phyloP scores from a whole-genome alignment of 108 stramenopile species.

The Stephanodiscus triporus region DNA sequence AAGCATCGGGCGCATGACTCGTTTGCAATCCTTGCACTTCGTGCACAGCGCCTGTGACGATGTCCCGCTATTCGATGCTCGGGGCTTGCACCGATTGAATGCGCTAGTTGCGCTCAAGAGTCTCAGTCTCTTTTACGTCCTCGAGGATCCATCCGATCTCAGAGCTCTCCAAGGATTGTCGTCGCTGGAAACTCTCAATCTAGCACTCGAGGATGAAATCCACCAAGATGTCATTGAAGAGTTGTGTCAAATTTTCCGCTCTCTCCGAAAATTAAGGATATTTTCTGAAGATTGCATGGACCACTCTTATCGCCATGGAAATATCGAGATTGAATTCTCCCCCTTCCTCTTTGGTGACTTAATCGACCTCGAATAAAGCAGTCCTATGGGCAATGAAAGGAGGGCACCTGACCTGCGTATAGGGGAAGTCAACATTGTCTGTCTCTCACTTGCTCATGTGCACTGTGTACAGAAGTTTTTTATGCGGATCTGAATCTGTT shows the following conservation, averaged over 20 bases:
- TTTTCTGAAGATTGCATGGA: conserved; percentile 39
- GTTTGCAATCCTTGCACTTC: conserved; percentile 38
- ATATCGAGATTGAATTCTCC: conserved; percentile 34
- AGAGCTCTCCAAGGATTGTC: conserved; percentile 26
- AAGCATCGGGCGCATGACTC: conserved; percentile 36
- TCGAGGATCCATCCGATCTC: conserved; percentile 30
- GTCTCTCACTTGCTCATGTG: neutral
- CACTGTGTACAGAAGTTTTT: neutral
- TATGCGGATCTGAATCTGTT: neutral
- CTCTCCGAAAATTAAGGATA: conserved; percentile 26
- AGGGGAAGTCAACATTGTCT: neutral
- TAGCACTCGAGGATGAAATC: conserved; percentile 33
- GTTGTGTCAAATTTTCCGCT: conserved; percentile 27
- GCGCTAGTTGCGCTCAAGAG: conserved; percentile 26
- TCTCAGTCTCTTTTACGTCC: conserved; percentile 39
- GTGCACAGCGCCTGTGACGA: conserved; percentile 43
- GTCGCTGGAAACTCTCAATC: conserved; percentile 37
- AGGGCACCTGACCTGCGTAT: neutral
- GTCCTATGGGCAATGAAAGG: neutral
- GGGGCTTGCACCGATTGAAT: conserved; percentile 33
- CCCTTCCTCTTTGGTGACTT: conserved; percentile 37
- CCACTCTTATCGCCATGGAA: conserved; percentile 12
- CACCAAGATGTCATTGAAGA: conserved; percentile 20
- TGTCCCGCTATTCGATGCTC: conserved; percentile 16
- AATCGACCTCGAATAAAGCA: conserved; percentile 20